Conservation (phyloP, 768 basidiomycete species). For the Filobasidium floriforme region DNA sequence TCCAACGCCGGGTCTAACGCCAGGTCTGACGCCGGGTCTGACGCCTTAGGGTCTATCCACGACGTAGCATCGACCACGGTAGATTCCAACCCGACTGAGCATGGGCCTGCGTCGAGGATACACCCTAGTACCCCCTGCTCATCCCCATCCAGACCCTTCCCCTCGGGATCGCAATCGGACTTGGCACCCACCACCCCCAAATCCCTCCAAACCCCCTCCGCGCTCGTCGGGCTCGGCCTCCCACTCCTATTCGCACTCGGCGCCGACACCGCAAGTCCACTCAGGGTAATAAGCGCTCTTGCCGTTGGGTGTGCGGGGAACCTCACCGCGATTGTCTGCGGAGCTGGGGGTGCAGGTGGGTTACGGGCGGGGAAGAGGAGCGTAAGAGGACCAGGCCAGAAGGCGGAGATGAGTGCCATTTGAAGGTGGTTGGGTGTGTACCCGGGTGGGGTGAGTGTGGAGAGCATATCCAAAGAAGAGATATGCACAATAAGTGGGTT, state of each 20-base stretch:
- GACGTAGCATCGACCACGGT: constrained; percentile 92
- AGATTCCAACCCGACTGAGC: constrained; percentile 85
- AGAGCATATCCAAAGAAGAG: constrained; percentile 74
- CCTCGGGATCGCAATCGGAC: not conserved
- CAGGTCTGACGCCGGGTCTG: too few species aligned
- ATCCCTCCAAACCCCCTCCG: constrained; percentile 74
- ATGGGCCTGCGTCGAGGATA: constrained; percentile 87
- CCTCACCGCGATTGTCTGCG: constrained; percentile 61
- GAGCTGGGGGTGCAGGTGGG: constrained; percentile 40
- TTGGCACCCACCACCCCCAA: constrained; percentile 46
- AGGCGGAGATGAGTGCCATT: constrained; percentile 63
- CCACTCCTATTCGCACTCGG: constrained; percentile 93
- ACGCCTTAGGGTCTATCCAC: constrained; percentile 27
- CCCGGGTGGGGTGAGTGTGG: constrained; percentile 59
- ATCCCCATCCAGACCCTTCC: not conserved
- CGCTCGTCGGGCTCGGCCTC: constrained; percentile 84
- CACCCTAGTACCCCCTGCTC: constrained; percentile 48
- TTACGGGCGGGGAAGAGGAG: constrained; percentile 73
- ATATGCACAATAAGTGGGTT: constrained; percentile 98
- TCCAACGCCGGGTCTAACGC: too few species aligned
- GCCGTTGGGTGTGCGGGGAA: constrained; percentile 94
- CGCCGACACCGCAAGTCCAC: constrained; percentile 74
- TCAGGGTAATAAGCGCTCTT: constrained; percentile 69
- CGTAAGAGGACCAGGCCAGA: constrained; percentile 94
- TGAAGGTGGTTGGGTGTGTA: constrained; percentile 63